Conservation (phyloP, 1,284 basidiomycete genomes). For the Marasmius sp. region DNA sequence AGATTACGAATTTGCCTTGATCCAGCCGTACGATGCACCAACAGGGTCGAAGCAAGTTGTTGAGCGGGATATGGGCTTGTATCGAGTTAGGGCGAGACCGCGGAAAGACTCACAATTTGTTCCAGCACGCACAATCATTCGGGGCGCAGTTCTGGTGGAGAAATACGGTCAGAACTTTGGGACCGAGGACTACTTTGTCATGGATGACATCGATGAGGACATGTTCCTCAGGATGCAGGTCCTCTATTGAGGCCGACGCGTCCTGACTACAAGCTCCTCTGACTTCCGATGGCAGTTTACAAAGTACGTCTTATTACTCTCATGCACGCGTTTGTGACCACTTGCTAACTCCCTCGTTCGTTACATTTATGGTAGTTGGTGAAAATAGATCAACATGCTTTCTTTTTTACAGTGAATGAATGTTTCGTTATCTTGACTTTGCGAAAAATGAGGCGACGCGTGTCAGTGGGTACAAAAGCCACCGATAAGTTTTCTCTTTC, state of each 20-base stretch:
- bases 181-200: not conserved
- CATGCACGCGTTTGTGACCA: not conserved
- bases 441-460: no score
- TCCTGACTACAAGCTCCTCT: not conserved
- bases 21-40: not conserved
- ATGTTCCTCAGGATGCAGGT: not conserved
- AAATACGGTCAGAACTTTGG: not conserved
- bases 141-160: not conserved
- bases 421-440: no score
- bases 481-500: no score
- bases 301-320: not conserved
- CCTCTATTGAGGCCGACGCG: not conserved
- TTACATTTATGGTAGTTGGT: no score
- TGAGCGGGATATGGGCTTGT: not conserved
- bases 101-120: not conserved
- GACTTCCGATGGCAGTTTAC: not conserved
- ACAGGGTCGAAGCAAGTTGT: not conserved
- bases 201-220: not conserved
- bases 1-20: not conserved
- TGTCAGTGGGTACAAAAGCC: no score
- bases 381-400: no score
- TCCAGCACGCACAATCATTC: not conserved
- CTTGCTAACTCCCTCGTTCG: no score
- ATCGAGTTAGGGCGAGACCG: not conserved
- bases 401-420: no score